phyloP scores from a whole-genome alignment of 352 stramenopile genomes.

The Discostella stelligera region DNA sequence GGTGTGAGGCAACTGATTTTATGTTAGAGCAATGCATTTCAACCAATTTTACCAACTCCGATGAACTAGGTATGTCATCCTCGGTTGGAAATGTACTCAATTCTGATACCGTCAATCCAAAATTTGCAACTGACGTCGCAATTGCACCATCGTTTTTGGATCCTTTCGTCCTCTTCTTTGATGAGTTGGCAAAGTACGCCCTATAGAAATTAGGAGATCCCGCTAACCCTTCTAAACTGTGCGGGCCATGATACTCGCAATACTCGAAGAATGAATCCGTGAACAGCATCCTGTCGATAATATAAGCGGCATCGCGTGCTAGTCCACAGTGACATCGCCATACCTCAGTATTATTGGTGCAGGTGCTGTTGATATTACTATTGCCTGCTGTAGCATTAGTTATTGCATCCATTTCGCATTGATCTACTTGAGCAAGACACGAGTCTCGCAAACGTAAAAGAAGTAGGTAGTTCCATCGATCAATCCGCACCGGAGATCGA shows the following conservation, averaged over 20 bases:
- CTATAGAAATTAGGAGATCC: conserved; percentile 43
- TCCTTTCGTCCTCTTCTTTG: conserved; percentile 1
- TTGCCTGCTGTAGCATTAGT: not conserved
- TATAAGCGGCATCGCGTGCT: conserved; percentile 21
- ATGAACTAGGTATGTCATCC: not conserved
- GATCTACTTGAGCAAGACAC: conserved; percentile 15
- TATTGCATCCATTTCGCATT: conserved; percentile 8
- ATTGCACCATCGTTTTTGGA: not conserved
- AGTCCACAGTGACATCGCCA: conserved; percentile 17
- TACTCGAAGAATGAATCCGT: conserved; percentile 35
- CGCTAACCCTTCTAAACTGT: conserved; percentile 31
- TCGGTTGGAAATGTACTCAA: conserved; percentile 7
- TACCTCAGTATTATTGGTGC: not conserved
- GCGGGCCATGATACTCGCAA: conserved; percentile 46
- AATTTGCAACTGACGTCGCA: not conserved
- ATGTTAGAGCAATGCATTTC: conserved; percentile 23
- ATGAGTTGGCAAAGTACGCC: conserved; percentile 18
- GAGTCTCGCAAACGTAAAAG: conserved; percentile 33
- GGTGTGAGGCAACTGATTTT: conserved; percentile 6
- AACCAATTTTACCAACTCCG: conserved; percentile 26
- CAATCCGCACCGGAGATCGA: conserved; percentile 28
- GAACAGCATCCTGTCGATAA: conserved; percentile 39
- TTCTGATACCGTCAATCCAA: conserved; percentile 2
- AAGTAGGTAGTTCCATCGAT: conserved; percentile 28
- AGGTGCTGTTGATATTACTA: not conserved